Conservation (phyloP, 768 basidiomycete genomes). For the Kwoniella dendrophila region DNA sequence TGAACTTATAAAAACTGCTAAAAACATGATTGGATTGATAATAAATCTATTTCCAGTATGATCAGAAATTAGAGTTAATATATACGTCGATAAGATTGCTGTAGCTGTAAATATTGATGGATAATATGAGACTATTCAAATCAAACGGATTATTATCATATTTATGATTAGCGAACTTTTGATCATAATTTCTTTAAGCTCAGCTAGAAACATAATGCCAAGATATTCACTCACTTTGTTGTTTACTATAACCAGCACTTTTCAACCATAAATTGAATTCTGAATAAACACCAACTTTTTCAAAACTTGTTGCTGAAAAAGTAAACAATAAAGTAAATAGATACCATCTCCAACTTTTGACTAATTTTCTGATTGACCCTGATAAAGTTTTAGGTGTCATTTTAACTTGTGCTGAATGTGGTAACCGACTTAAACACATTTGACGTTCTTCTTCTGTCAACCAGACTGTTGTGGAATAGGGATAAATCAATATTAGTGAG, state of each 20-base stretch:
- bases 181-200: too few relatives aligned
- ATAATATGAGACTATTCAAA: slow-evolving; percentile 38
- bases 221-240: slow-evolving; percentile 17
- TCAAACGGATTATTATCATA: neutral
- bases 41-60: slow-evolving; percentile 38
- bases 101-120: slow-evolving; percentile 39
- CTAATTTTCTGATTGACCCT: slow-evolving; percentile 23
- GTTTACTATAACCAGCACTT: slow-evolving; percentile 25
- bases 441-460: slow-evolving; percentile 60
- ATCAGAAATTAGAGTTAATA: slow-evolving; percentile 32
- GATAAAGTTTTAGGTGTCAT: slow-evolving; percentile 28
- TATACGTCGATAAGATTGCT: slow-evolving; percentile 39
- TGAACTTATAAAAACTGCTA: slow-evolving; percentile 31
- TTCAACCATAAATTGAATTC: slow-evolving; percentile 35
- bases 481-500: neutral
- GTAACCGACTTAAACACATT: slow-evolving; percentile 36
- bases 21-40: slow-evolving; percentile 43
- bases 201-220: neutral
- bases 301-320: slow-evolving; percentile 33
- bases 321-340: slow-evolving; percentile 37
- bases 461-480: slow-evolving; percentile 59
- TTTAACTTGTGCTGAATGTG: slow-evolving; percentile 24
- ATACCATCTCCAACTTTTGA: slow-evolving; percentile 30
- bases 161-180: neutral
- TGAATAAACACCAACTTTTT: slow-evolving; percentile 35